A percentile compares a stretch with the other conserved stretches of the same genome.
Conservation (phyloP, 129 eudicot species). For the Smallanthus sonchifolius region DNA sequence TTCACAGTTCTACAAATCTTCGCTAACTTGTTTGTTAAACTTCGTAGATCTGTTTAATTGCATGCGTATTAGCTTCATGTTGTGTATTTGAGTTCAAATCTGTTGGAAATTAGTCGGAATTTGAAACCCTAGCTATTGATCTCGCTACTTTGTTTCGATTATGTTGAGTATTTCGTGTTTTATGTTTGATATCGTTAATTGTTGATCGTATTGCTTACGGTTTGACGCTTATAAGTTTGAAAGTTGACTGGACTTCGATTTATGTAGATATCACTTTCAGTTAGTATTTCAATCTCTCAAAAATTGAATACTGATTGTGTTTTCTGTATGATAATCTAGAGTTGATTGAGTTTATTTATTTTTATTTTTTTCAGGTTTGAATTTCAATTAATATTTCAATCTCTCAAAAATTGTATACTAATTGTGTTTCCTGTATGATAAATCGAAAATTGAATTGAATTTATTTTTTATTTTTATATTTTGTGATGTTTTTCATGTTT, state of each 20-base stretch:
- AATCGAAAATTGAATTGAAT: not conserved
- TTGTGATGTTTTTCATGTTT: not conserved
- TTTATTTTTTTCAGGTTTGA: not conserved
- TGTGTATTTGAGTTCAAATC: not conserved
- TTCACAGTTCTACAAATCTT: not conserved
- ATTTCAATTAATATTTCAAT: not conserved
- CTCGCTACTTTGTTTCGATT: slow-evolving; percentile 5
- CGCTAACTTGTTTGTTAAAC: not conserved
- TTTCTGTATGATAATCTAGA: not conserved
- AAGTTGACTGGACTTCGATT: not conserved
- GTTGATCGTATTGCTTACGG: not conserved
- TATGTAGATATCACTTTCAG: not conserved
- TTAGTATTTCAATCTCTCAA: not conserved
- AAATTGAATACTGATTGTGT: not conserved
- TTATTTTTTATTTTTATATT: not conserved
- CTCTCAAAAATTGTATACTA: not conserved
- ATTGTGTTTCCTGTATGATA: not conserved
- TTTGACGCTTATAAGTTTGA: not conserved
- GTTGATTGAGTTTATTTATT: not conserved
- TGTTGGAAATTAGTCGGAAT: not conserved
- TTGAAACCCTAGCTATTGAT: slow-evolving; percentile 32
- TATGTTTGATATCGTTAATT: not conserved
- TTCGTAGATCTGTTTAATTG: slow-evolving; percentile 23
- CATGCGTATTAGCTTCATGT: not conserved
- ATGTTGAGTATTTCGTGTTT: not conserved